Evolutionary conservation across 2,329 filamentous ascomycete genomes (phyloP).

Genomic region (Chaetomiaceae sp.): DNA sequence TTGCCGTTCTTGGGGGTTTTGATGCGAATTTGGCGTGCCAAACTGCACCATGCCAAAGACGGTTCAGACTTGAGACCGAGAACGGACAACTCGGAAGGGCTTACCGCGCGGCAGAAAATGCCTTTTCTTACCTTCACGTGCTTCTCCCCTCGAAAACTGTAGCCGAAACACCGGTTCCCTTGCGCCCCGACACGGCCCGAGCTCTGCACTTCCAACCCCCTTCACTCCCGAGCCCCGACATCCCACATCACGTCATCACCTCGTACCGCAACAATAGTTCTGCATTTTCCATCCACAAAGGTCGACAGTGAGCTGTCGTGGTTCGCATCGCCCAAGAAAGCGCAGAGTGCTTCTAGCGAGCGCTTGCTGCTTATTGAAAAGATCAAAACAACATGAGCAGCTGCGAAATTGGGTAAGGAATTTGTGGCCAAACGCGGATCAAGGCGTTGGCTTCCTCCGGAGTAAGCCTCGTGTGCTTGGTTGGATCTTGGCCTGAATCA

Average conservation of each 20-base stretch:
- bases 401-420: no score
- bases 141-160: background rate
- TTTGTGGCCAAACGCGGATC: background rate
- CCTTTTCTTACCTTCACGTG: slow-evolving; percentile 12
- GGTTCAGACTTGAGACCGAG: slow-evolving; percentile 9
- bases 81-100: slow-evolving; percentile 9
- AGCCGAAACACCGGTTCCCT: background rate
- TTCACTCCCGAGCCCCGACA: background rate
- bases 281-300: background rate
- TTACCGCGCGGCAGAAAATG: background rate
- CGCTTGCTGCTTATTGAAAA: no score
- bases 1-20: slow-evolving; percentile 4
- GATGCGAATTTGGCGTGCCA: slow-evolving; percentile 14
- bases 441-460: background rate
- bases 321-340: no score
- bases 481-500: background rate
- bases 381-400: no score
- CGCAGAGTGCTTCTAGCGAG: no score
- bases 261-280: background rate
- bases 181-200: slow-evolving; percentile 5
- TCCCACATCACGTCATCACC: no score
- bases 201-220: background rate
- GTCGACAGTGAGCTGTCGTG: no score
- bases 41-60: slow-evolving; percentile 11
- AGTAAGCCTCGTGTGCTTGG: background rate